Conservation (phyloP, 2,329 filamentous ascomycete species). For the Alternaria rosae region DNA sequence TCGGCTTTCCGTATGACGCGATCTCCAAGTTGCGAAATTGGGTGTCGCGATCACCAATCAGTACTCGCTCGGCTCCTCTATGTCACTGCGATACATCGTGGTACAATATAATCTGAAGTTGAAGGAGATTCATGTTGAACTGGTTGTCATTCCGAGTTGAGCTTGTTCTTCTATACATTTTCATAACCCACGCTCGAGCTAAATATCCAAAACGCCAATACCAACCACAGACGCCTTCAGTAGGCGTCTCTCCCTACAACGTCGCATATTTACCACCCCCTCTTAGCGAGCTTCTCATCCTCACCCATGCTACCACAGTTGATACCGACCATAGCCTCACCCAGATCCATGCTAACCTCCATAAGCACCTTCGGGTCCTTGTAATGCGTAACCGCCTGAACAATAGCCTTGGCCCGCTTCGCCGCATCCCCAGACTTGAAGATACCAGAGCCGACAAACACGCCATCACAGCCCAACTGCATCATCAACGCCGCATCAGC, state of each 20-base stretch:
- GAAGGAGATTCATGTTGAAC: conserved; percentile 6
- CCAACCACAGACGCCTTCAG: neutral
- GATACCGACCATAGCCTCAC: conserved; percentile 98
- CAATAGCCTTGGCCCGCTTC: conserved; percentile 91
- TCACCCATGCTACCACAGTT: conserved; percentile 81
- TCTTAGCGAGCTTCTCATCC: conserved; percentile 80
- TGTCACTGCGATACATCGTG: neutral
- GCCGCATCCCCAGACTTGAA: conserved; percentile 95
- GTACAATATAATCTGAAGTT: neutral
- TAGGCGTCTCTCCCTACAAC: neutral
- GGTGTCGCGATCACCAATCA: neutral
- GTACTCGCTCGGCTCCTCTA: neutral
- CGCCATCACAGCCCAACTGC: conserved; percentile 97
- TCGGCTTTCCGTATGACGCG: conserved; percentile 13
- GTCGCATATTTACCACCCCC: conserved; percentile 72
- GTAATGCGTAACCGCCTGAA: conserved; percentile 91
- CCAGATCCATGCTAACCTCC: conserved; percentile 84
- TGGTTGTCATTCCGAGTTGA: conserved; percentile 1
- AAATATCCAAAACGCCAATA: neutral
- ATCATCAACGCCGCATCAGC: conserved; percentile 98
- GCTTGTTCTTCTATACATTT: conserved; percentile 1
- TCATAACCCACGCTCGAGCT: conserved; percentile 1
- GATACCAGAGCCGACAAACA: conserved; percentile 96
- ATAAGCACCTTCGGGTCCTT: conserved; percentile 85
- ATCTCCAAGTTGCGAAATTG: neutral